A percentile compares a stretch with the other conserved stretches of the same genome.
Conservation (phyloP, 495 filamentous ascomycete genomes). For the Chaetomium fimeti region DNA sequence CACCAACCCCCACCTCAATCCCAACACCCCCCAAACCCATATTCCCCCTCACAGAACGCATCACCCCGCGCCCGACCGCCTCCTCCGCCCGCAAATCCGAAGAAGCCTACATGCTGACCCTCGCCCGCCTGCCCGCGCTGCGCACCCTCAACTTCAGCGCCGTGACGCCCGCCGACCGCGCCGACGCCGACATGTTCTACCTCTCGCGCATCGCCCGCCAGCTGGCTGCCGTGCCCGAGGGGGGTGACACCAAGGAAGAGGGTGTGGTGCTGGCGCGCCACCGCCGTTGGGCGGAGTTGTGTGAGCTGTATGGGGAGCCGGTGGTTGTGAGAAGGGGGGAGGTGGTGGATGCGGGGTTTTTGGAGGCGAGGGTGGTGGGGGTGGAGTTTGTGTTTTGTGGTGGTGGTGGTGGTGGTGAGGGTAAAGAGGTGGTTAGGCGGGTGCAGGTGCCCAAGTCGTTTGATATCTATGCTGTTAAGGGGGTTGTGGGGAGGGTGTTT, state of each 20-base stretch:
- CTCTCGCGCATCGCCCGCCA: slow-evolving; percentile 74
- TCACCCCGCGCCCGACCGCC: slow-evolving; percentile 10
- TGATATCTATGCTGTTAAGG: slow-evolving; percentile 78
- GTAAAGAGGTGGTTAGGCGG: slow-evolving; percentile 23
- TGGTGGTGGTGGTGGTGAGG: slow-evolving; percentile 12
- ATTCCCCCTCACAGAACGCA: no score
- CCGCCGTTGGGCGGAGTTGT: slow-evolving; percentile 69
- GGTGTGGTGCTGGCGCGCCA: slow-evolving; percentile 57
- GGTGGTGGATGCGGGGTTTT: slow-evolving; percentile 60
- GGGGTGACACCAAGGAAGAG: slow-evolving; percentile 51
- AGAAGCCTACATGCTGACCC: slow-evolving; percentile 77
- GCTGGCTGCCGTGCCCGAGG: slow-evolving; percentile 59
- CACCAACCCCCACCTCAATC: slow-evolving; percentile 19
- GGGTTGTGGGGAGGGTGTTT: slow-evolving; percentile 70
- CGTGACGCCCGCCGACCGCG: slow-evolving; percentile 69
- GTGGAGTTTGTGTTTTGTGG: slow-evolving; percentile 56
- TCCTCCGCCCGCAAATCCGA: slow-evolving; percentile 46
- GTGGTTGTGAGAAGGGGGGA: slow-evolving; percentile 48
- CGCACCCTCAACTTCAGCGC: slow-evolving; percentile 73
- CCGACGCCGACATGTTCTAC: slow-evolving; percentile 90
- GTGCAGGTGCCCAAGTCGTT: slow-evolving; percentile 71
- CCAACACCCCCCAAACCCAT: not conserved
- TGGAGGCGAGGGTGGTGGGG: slow-evolving; percentile 70
- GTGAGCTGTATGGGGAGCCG: slow-evolving; percentile 67
- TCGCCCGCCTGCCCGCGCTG: slow-evolving; percentile 70